Conservation (phyloP, 2,329 filamentous ascomycete species). For the Parafenestella ontariensis region DNA sequence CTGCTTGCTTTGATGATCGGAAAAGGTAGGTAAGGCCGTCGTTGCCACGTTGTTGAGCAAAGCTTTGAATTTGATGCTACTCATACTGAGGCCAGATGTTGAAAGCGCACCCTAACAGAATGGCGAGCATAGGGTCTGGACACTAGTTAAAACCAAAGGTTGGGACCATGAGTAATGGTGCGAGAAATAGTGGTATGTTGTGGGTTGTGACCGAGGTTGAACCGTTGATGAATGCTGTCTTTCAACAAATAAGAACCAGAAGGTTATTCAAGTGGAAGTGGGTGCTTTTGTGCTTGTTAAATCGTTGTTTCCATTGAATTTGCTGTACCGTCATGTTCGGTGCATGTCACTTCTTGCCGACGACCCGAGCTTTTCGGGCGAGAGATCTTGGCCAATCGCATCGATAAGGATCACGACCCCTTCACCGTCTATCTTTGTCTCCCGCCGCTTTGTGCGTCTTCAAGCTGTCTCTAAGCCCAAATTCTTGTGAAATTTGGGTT, state of each 20-base stretch:
- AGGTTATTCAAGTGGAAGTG: too few species aligned
- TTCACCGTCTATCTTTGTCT: background rate
- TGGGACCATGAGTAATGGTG: too few species aligned
- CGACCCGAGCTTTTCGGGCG: constrained; percentile 21
- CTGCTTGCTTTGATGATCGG: constrained; percentile 18
- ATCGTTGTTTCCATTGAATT: constrained; percentile 6
- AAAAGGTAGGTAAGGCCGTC: constrained; percentile 22
- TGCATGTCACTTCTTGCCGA: constrained; percentile 12
- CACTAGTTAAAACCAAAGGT: too few species aligned
- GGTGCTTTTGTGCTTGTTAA: too few species aligned
- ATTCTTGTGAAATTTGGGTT: background rate
- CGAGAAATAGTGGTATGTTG: too few species aligned
- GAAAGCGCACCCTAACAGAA: background rate
- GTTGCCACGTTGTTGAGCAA: constrained; percentile 5
- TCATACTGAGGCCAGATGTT: constrained; percentile 9
- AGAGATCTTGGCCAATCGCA: constrained; percentile 21
- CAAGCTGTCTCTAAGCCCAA: too few species aligned
- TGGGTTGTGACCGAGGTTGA: too few species aligned
- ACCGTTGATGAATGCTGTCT: too few species aligned
- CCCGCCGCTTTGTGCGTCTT: background rate
- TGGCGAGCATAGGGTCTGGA: constrained; percentile 1
- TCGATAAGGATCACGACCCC: background rate
- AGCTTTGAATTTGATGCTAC: constrained; percentile 8
- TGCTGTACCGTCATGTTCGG: constrained; percentile 14
- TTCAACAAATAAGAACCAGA: too few species aligned